Evolutionary conservation across 2,329 filamentous ascomycete species (phyloP), one percentile per base, ranked within the genome.

Genomic region (Phialophora tarda): DNA sequence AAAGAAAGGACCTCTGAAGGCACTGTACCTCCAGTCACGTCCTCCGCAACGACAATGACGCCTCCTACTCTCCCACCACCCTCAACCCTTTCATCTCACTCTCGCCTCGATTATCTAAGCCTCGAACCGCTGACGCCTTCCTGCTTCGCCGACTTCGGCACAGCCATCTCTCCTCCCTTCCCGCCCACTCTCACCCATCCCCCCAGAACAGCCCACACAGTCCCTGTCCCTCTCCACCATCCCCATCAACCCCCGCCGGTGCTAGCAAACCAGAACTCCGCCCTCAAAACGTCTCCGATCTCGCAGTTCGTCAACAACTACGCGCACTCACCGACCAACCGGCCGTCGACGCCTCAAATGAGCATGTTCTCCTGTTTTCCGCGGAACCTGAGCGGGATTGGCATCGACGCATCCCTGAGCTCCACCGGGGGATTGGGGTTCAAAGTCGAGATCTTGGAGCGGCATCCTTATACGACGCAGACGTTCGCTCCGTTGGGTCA

Each of bases 391-490:
- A 70, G 68, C 30, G 65, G 65, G 30, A 59, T 68, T 17, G 68
- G 68, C 2, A 66, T 70, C 26, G 66, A 53, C 57, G 56, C 23
- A 47, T 26, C 57, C 8, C 2, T 6, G 5, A n/a, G 38, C 10
- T 59, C 61, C n/a, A n/a, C n/a, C 21, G 17, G 10, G 2, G 69
- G 62, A 23, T 4, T 34, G 63, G 70, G 85, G 3, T 91, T 97
- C 75, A 82, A 85, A 54, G 84, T 97, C 62, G 79, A 80, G 23
- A 86, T 97, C 64, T 86, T 98, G 32, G 95, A 99, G 78, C 85
- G 95, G 47, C 95, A 99, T 78, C 94, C 95, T 0, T 98, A 89
- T 79, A 98, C 95, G 1, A 91, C 91, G 1, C 95, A 99, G 81
- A 97, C 93, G 0, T 98, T 99, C 78, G 85, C 91, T 51, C 95